These are phyloP conservation scores for Adansonia digitata DNA, from an alignment of 345 rosid species.

Conservation along the genomic window DNA sequence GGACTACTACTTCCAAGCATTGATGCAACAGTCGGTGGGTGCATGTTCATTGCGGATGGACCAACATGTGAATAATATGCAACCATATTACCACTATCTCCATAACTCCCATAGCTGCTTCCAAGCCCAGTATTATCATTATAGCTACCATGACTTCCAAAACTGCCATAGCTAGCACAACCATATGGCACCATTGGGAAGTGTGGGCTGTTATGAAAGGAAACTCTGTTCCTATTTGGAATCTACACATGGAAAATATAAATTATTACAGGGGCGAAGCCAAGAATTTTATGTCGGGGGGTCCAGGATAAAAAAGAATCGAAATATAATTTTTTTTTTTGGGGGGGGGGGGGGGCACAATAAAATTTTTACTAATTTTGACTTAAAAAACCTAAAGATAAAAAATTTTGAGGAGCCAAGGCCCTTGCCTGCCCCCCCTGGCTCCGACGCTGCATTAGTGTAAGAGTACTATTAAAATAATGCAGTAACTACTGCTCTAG, in stretches of 20 bases:
- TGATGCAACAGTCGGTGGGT: constrained; percentile 57
- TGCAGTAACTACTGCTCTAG: constrained; percentile 2
- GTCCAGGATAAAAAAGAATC: no score
- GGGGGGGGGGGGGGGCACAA: no score
- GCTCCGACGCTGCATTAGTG: no score
- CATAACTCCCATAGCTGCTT: constrained; percentile 91
- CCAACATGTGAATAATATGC: constrained; percentile 91
- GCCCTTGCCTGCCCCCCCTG: no score
- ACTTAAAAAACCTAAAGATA: no score
- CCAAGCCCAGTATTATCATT: constrained; percentile 74
- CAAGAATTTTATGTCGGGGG: no score
- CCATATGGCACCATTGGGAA: constrained; percentile 59
- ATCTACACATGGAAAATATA: constrained; percentile 41
- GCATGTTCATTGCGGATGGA: constrained; percentile 75
- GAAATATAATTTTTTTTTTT: no score
- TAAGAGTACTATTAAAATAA: background rate
- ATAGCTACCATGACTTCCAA: constrained; percentile 94
- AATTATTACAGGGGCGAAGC: no score
- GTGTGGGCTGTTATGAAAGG: constrained; percentile 78
- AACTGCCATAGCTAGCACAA: constrained; percentile 87
- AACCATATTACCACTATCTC: constrained; percentile 64
- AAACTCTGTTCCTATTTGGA: constrained; percentile 55
- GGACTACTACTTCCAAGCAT: constrained; percentile 94
- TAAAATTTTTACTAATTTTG: no score
- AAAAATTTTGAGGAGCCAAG: no score